A percentile compares a stretch with the other conserved stretches of the same genome.
Evolutionary conservation across 306 rosid species (phyloP).

Genomic region (Medicago arabica): DNA sequence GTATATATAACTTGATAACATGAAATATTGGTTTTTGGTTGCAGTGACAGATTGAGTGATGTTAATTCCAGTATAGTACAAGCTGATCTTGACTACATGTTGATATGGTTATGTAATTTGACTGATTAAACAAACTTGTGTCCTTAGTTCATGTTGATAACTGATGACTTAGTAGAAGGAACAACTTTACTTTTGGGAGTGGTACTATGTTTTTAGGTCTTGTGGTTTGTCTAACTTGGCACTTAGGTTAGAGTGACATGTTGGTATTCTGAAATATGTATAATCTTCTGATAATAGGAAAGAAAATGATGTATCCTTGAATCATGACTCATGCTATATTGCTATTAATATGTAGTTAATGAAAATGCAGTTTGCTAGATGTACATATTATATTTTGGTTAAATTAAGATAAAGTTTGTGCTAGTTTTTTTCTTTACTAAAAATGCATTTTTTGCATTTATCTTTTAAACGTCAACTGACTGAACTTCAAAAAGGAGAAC

Average conservation of each 20-base stretch:
- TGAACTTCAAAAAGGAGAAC: neutral
- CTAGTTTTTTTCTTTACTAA: neutral
- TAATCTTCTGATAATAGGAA: slow-evolving; percentile 50
- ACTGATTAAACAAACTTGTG: slow-evolving; percentile 30
- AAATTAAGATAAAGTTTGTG: neutral
- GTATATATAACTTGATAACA: slow-evolving; percentile 4
- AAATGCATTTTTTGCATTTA: neutral
- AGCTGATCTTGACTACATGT: slow-evolving; percentile 45
- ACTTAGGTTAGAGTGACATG: slow-evolving; percentile 65
- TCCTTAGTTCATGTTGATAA: slow-evolving; percentile 39
- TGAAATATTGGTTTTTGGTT: slow-evolving; percentile 41
- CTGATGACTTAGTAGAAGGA: slow-evolving; percentile 30
- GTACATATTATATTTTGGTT: slow-evolving; percentile 10
- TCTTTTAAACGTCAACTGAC: neutral
- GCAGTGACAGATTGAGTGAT: slow-evolving; percentile 51
- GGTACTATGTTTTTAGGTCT: slow-evolving; percentile 40
- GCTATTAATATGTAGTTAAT: slow-evolving; percentile 43
- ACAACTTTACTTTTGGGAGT: slow-evolving; percentile 50
- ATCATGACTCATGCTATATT: slow-evolving; percentile 36
- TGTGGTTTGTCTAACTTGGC: slow-evolving; percentile 62
- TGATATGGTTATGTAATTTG: slow-evolving; percentile 52
- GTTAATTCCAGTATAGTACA: slow-evolving; percentile 44
- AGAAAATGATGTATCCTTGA: slow-evolving; percentile 51
- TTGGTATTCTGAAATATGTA: slow-evolving; percentile 67
- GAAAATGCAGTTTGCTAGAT: slow-evolving; percentile 45